Base-by-base conservation (phyloP, 345 rosid genomes). In the Hibiscus trionum region DNA sequence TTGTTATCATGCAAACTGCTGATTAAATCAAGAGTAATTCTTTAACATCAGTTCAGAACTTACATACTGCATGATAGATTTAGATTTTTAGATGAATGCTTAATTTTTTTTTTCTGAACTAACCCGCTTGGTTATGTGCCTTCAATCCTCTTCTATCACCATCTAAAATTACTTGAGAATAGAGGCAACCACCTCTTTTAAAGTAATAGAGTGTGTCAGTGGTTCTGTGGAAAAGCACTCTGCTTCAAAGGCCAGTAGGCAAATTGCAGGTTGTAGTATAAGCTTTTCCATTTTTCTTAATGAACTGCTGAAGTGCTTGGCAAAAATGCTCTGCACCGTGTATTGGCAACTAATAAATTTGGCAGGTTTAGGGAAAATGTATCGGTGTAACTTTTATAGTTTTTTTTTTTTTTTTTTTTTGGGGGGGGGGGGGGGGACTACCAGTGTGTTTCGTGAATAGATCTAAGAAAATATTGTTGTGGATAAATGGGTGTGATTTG, bases 1-100 rank as follows among this genome's bases (percentile, higher is more conserved):
- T 53, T 69, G 72, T 53, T 35, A 17, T 29, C 3, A 10, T 69
- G 72, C 49, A 61, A 60, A 16, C 63, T 60, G 47, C 66, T 35
- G 24, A 61, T 15, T 61, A 16, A 59, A 61, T 33, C 21, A 61
- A 16, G 46, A 33, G 14, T 33, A 62, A 61, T n/a, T 27, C 16
- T 12, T 62, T 61, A 33, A 16, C 4, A 61, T 7, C 66, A 61
- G 26, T 61, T 16, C 39, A 8, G 3, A 33, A 21, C 4, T 16
- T n/a, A 62, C 44, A 29, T 49, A 11, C 61, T 69, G 72, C 61
- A 47, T 50, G 10, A 42, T 68, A 44, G 31, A 44, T 52, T 72
- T 55, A 66, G 68, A 52, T 24, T 60, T 67, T 72, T 42, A 44
- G 9, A 44, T 24, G 21, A 47, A 42, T 52, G 68, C 68, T 35